phyloP scores from a whole-genome alignment of 1,284 basidiomycete species.

The Pascua guehoae region DNA sequence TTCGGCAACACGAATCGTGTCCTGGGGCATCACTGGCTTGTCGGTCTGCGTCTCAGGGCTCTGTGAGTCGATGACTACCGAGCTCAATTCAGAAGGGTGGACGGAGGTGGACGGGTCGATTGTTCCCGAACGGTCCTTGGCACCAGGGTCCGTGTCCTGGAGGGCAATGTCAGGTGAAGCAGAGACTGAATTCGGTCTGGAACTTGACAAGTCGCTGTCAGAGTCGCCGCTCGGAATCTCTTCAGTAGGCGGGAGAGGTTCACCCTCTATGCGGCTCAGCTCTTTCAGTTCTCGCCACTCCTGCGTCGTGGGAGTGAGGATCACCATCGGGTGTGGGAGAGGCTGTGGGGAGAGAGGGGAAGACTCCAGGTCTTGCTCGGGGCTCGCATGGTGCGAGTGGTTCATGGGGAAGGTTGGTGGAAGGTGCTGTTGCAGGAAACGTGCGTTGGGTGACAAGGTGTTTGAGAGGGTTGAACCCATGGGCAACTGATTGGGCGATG shows the following conservation, averaged over 20 bases:
- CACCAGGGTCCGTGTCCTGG: neutral
- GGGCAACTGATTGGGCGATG: constrained; percentile 19
- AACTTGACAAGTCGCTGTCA: neutral
- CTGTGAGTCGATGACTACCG: no score
- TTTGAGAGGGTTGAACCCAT: constrained; percentile 16
- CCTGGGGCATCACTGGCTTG: no score
- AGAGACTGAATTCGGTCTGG: no score
- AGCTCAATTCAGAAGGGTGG: no score
- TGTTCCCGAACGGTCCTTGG: neutral
- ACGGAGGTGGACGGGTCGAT: no score
- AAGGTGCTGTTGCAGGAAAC: constrained; percentile 43
- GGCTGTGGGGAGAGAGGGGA: neutral
- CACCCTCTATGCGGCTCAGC: constrained; percentile 21
- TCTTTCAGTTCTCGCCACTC: constrained; percentile 47
- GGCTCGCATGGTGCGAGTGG: neutral
- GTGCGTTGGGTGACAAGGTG: constrained; percentile 41
- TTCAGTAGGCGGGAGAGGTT: neutral
- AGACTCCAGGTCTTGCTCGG: neutral
- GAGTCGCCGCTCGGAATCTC: no score
- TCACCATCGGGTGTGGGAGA: constrained; percentile 31
- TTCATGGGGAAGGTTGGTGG: constrained; percentile 36
- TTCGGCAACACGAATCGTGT: no score
- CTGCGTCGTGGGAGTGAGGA: constrained; percentile 51
- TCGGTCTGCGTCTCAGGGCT: no score
- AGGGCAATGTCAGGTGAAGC: neutral